phyloP scores from a whole-genome alignment of 306 rosid genomes.

The Hylodesmum podocarpum region DNA sequence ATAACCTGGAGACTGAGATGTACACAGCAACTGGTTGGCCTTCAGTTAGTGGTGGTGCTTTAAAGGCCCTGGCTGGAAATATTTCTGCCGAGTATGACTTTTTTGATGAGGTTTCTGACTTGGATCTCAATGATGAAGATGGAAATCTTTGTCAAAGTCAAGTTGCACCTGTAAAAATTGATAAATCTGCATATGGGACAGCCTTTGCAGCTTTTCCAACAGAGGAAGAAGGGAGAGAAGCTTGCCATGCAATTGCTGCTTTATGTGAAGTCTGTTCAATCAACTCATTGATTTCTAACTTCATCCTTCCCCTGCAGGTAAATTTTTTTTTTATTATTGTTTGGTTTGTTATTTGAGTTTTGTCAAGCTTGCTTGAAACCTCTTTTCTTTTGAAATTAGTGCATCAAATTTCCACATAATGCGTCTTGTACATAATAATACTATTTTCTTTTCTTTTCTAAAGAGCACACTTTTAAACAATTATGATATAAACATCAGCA shows the following conservation, averaged over 20 bases:
- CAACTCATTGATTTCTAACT: slow-evolving; percentile 87
- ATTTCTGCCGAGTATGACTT: slow-evolving; percentile 78
- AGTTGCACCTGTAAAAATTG: slow-evolving; percentile 29
- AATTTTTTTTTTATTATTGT: background rate
- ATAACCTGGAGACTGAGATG: slow-evolving; percentile 55
- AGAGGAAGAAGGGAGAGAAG: slow-evolving; percentile 77
- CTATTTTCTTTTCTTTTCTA: background rate
- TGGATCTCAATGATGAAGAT: slow-evolving; percentile 30
- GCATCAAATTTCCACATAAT: background rate
- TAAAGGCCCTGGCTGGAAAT: slow-evolving; percentile 82
- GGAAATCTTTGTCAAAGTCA: slow-evolving; percentile 45
- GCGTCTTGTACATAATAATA: background rate
- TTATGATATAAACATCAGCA: background rate
- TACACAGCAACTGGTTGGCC: slow-evolving; percentile 98
- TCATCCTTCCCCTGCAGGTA: slow-evolving; percentile 97
- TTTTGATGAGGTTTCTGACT: slow-evolving; percentile 39
- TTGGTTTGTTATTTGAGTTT: background rate
- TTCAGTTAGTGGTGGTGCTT: slow-evolving; percentile 76
- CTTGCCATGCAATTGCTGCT: slow-evolving; percentile 96
- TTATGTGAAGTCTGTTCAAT: slow-evolving; percentile 95
- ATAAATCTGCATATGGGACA: slow-evolving; percentile 66
- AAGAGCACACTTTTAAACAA: background rate
- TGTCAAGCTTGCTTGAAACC: background rate
- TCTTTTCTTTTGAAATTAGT: background rate
- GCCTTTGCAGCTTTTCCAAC: slow-evolving; percentile 63